phyloP scores from a whole-genome alignment of 306 rosid genomes.

The Sechiopsis laciniata region DNA sequence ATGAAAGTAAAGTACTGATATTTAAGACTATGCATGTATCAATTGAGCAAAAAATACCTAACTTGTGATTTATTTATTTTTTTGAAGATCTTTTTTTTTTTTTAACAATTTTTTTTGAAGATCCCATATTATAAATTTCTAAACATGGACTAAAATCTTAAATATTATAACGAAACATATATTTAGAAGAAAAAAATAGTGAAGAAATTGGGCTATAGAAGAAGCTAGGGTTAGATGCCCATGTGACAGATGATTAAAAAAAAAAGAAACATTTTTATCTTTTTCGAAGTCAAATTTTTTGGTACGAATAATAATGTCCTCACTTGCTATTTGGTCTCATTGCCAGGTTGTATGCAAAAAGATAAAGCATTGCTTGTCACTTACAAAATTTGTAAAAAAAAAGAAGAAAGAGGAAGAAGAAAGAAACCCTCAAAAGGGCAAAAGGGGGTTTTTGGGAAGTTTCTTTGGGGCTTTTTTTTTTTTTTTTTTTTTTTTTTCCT shows the following conservation, averaged over 20 bases:
- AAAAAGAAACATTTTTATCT: not conserved
- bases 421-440: not conserved
- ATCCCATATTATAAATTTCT: no score
- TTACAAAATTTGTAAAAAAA: not conserved
- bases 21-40: no score
- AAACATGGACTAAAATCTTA: no score
- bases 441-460: not conserved
- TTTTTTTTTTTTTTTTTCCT: no score
- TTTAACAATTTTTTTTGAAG: no score
- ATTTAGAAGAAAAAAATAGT: not conserved
- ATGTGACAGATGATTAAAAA: not conserved
- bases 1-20: no score
- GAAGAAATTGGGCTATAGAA: not conserved
- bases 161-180: not conserved
- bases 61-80: no score
- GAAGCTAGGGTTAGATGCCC: slow-evolving; percentile 18
- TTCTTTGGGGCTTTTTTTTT: not conserved
- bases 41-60: no score
- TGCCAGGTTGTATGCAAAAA: slow-evolving; percentile 3
- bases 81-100: no score
- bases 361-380: not conserved
- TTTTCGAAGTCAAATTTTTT: not conserved
- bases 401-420: not conserved
- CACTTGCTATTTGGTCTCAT: slow-evolving; percentile 13
- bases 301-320: slow-evolving; percentile 21